Base-by-base conservation (phyloP, 2,329 filamentous ascomycete species). In the Colletotrichum kahawae region DNA sequence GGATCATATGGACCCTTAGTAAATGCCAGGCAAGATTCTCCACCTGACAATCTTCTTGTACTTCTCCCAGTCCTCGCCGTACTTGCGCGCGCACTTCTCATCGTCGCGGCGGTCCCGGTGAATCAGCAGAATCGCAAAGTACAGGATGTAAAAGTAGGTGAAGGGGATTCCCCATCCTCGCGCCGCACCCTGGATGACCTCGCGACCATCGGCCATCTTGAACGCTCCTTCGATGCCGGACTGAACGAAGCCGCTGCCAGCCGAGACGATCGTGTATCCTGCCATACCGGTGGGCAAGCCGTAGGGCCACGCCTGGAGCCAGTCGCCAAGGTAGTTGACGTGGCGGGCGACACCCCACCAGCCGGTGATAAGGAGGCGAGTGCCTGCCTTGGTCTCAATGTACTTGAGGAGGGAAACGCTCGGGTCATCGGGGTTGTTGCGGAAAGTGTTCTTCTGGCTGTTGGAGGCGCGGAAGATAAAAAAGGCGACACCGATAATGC, bases 271-370 rank as follows among this genome's bases (percentile, higher is more conserved):
- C 54, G 93, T 87, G 83, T 96, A 98, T 14, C 96, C 96, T 0
- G 95, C 94, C 75, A 97, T 83, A 1, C 95, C 94, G 1, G 96
- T 98, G 1, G 96, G 96, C 57, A 98, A 88, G 78, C 92, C 95
- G 85, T 97, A 98, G 0, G 95, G 92, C 95, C 95, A 98, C 10
- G 93, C 92, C 91, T 98, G 96, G 78, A 97, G 89, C 96, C 96
- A 98, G 86, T 98, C 96, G 67, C 96, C 96, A 1, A 98, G 86
- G 85, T 98, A 98, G 87, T 98, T 98, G 89, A 98, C 96, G 85
- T 98, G 96, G 56, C 96, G 92, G 1, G 96, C 94, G 27, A 92
- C 88, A 57, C 96, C 96, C 96, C 96, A 98, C 96, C 96, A 98
- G 71, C 96, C 96, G 1, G 94, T 93, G 5, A 92, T 92, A 77